Evolutionary conservation across 441 rosid genomes (phyloP), one percentile per base, ranked within the genome.

Genomic region (Adansonia grandidieri): DNA sequence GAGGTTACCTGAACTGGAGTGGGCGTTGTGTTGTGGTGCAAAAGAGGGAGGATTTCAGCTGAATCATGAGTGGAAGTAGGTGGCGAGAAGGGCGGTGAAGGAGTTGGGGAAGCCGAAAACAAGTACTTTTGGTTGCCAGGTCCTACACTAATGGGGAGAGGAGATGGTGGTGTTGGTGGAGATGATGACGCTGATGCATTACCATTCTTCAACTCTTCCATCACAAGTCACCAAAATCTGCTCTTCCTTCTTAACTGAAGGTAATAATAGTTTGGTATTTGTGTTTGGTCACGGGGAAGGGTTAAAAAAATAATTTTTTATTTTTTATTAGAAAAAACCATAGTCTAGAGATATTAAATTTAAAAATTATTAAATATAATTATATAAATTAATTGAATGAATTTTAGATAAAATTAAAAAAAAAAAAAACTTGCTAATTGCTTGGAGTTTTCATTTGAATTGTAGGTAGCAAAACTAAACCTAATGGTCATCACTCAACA

Each of bases 91-190:
- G 87, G 89, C 6, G 93, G 93, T 15, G 96, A 87, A 3, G 86
- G 80, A 19, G 89, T 79, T 0, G 91, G 89, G 51, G 93, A 91
- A 0, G 87, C 79, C 0, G 89, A 83, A 80, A 91, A 87, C 1
- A 11, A 44, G 84, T 90, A 91, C 42, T 63, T 86, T 0, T 73
- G 88, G 76, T 90, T 82, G 78, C 90, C 92, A 4, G 93, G 89
- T 50, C 90, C 93, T 0, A 82, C 80, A 65, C 96, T 91, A 9
- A 89, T 9, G 1, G 96, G 96, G 1, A 90, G 92, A 45, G 93
- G 93, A 5, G 95, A 86, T 13, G 95, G 90, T 2, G 96, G 92
- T 7, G 92, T 88, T 28, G 93, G 91, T 1, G 93, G 95, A 1
- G 93, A 83, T 6, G 92, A 84, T 1, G 91, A 53, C 20, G 84